phyloP scores from a whole-genome alignment of 352 stramenopile species.

The Phytopythium montanum region DNA sequence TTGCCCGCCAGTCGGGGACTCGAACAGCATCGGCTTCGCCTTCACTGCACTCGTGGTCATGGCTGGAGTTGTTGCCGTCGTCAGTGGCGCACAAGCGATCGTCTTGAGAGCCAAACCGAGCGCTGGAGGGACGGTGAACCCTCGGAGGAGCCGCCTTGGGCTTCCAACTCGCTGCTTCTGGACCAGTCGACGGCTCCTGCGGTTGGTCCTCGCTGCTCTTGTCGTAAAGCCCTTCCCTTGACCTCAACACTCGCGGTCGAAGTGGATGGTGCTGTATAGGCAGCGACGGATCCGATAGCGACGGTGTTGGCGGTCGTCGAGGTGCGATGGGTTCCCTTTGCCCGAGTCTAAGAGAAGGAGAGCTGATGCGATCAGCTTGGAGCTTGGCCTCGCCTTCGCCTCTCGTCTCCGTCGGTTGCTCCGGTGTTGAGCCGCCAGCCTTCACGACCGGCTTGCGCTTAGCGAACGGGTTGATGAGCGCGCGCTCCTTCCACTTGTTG shows the following conservation, averaged over 20 bases:
- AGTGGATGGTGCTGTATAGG: conserved; percentile 3
- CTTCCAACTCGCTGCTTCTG: neutral
- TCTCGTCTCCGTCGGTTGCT: neutral
- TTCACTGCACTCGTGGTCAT: neutral
- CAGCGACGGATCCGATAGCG: conserved; percentile 2
- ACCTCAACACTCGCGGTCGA: conserved; percentile 3
- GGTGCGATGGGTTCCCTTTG: neutral
- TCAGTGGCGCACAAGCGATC: neutral
- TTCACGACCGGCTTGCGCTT: conserved; percentile 29
- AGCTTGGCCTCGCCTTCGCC: neutral
- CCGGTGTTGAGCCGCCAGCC: neutral
- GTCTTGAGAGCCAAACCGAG: neutral
- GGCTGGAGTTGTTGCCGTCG: neutral
- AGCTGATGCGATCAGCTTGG: conserved; percentile 2
- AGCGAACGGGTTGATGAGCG: conserved; percentile 66
- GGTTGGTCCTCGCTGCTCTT: neutral
- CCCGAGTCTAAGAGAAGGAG: neutral
- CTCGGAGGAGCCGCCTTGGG: neutral
- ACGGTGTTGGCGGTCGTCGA: conserved; percentile 11
- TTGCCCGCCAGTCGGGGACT: neutral
- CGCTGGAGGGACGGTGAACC: neutral
- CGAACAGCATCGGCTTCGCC: neutral
- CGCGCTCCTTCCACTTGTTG: conserved; percentile 78
- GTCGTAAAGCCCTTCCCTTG: neutral
- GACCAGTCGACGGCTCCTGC: neutral